These are phyloP conservation scores for Monascus ruber DNA, from an alignment of 2,329 filamentous ascomycete species.

Conservation along the genomic window DNA sequence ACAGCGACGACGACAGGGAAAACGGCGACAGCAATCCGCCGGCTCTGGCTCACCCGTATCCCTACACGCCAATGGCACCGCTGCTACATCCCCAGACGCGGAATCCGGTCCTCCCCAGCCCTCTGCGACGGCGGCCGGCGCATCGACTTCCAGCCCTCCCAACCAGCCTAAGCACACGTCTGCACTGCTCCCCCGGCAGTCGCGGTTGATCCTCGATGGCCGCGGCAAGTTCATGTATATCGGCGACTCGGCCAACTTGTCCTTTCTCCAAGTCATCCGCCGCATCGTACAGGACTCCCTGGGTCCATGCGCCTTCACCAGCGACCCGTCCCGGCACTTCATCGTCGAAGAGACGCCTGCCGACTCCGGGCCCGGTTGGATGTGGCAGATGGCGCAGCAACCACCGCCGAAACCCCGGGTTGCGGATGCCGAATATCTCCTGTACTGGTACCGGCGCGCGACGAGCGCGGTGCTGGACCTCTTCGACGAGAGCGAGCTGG, in stretches of 20 bases:
- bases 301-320: slow-evolving; percentile 30
- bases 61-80: too few species aligned
- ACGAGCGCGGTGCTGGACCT: slow-evolving; percentile 20
- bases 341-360: slow-evolving; percentile 33
- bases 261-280: slow-evolving; percentile 42
- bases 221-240: slow-evolving; percentile 45
- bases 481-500: slow-evolving; percentile 20
- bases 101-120: slow-evolving; percentile 7
- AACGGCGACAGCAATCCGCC: too few species aligned
- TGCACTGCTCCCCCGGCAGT: slow-evolving; percentile 26
- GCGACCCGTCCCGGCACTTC: slow-evolving; percentile 30
- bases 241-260: slow-evolving; percentile 42
- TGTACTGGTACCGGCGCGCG: slow-evolving; percentile 19
- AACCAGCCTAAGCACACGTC: slow-evolving; percentile 18
- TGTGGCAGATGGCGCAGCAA: too few species aligned
- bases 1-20: too few species aligned
- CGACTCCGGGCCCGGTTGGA: too few species aligned
- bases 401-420: slow-evolving; percentile 16
- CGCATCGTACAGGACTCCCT: slow-evolving; percentile 38
- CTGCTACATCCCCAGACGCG: slow-evolving; percentile 21
- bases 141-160: slow-evolving; percentile 13
- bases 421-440: slow-evolving; percentile 15
- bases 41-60: too few species aligned
- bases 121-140: slow-evolving; percentile 1
- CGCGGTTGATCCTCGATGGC: slow-evolving; percentile 39